A percentile compares a stretch with the other conserved stretches of the same genome.
These are phyloP conservation scores for Lyophyllum semitale DNA, from an alignment of 768 basidiomycete genomes.

Conservation along the genomic window DNA sequence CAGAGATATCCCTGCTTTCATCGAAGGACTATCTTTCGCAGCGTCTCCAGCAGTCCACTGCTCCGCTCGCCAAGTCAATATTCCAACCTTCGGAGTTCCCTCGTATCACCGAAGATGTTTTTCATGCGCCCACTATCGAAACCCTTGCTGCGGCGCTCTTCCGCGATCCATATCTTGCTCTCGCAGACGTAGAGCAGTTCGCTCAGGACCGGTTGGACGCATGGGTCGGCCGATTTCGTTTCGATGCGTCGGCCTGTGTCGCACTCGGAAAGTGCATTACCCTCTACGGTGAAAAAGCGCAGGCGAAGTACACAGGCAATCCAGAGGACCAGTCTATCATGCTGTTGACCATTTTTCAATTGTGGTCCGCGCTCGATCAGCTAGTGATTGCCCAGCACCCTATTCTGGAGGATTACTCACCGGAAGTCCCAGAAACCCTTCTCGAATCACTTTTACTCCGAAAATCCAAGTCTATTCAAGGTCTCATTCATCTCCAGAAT, in stretches of 20 bases:
- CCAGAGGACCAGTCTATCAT: constrained; percentile 44
- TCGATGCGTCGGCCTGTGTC: not conserved
- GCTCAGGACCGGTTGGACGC: constrained; percentile 29
- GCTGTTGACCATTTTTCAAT: constrained; percentile 44
- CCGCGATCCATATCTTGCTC: constrained; percentile 14
- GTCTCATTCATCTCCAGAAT: constrained; percentile 23
- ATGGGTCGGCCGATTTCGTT: constrained; percentile 30
- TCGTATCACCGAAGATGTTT: constrained; percentile 3
- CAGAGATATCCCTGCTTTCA: constrained; percentile 29
- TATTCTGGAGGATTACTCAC: constrained; percentile 40
- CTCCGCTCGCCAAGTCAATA: not conserved
- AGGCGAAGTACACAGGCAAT: constrained; percentile 27
- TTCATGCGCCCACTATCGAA: constrained; percentile 10
- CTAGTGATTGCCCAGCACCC: constrained; percentile 33
- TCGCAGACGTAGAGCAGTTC: constrained; percentile 39
- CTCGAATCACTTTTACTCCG: constrained; percentile 45
- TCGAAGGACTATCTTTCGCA: constrained; percentile 28
- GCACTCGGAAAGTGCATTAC: constrained; percentile 20
- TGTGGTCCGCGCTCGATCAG: constrained; percentile 53
- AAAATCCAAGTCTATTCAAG: constrained; percentile 12
- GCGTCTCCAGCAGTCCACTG: constrained; percentile 6
- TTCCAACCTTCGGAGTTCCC: constrained; percentile 19
- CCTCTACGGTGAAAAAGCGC: constrained; percentile 26
- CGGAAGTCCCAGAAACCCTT: constrained; percentile 35
- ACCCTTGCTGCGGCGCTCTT: constrained; percentile 1